Evolutionary conservation across 1,284 basidiomycete genomes (phyloP), one percentile per base, ranked within the genome.

Genomic region (Microbotryum violaceum): DNA sequence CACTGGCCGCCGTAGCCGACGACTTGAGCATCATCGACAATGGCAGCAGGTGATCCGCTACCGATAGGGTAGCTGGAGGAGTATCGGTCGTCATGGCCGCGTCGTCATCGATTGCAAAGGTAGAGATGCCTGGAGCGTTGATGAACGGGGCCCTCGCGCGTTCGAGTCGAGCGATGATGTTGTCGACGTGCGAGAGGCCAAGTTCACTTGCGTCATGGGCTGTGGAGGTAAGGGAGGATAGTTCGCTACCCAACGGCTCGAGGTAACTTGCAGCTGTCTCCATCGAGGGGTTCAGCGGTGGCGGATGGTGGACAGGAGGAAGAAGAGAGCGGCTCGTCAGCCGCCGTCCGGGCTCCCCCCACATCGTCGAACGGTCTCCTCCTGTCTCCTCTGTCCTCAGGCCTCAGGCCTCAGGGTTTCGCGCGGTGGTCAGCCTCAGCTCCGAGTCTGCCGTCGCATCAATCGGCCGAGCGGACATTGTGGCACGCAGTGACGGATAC

Each of bases 1-100:
- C 88, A 65, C 91, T 89, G 0, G 91, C 79, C 60, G 60, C 55
- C 1, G 27, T 49, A 44, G 62, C 60, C 6, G 50, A 45, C 18
- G 57, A 56, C 59, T 63, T 68, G 45, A 65, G 46, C 29, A 55
- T 63, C 6, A 27, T 44, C 5, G 50, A 53, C 42, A 68, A 48
- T 9, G 61, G 57, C 27, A 68, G 31, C 21, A 68, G 33, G 5
- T 57, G 44, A 31, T 60, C 63, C 0, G 51, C 60, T 0, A 53
- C 16, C 37, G 37, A 42, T 42, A 42, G 4, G 37, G 37, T 9
- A 31, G 31, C 3, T 42, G 37, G 18, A 18, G 37, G 6, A 33
- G 7, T 44, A 20, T 4, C 42, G 8, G 18, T 12, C 7, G 3
- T 49, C 31, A 5, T n/a, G 20, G 18, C 27, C 23, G 23, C 20